Evolutionary conservation across 2,329 filamentous ascomycete species (phyloP).

Genomic region (Sporothrix euskadiensis): DNA sequence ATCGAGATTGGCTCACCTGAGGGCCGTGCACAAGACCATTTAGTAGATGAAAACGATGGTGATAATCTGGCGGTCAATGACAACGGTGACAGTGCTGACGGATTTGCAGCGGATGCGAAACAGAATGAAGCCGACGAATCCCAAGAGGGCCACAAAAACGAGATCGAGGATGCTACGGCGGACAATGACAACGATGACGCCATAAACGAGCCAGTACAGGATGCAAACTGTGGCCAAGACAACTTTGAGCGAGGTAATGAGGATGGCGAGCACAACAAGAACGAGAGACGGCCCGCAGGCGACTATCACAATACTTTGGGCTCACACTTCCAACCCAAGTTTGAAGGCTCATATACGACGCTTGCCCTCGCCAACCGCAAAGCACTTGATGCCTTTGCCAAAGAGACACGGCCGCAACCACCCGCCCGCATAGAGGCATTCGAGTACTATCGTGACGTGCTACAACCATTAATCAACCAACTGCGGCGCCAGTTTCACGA

Average conservation of each 20-base stretch:
- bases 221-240: neutral
- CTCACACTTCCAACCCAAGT: slow-evolving; percentile 11
- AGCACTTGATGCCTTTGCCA: slow-evolving; percentile 24
- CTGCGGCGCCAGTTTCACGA: neutral
- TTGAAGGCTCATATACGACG: slow-evolving; percentile 29
- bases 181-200: neutral
- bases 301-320: neutral
- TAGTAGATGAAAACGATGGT: neutral
- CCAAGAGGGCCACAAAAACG: neutral
- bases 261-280: neutral
- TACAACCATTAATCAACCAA: slow-evolving; percentile 20
- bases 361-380: slow-evolving; percentile 24
- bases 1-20: neutral
- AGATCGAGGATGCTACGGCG: neutral
- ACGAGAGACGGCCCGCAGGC: neutral
- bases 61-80: neutral
- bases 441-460: slow-evolving; percentile 22
- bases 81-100: neutral
- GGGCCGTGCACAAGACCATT: neutral
- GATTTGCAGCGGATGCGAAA: neutral
- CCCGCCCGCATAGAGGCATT: slow-evolving; percentile 25
- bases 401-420: slow-evolving; percentile 21
- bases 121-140: neutral
- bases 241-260: neutral
- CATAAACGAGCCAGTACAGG: neutral